Evolutionary conservation across 306 rosid species (phyloP), one percentile per base, ranked within the genome.

Genomic region (Erythrophleum fordii): DNA sequence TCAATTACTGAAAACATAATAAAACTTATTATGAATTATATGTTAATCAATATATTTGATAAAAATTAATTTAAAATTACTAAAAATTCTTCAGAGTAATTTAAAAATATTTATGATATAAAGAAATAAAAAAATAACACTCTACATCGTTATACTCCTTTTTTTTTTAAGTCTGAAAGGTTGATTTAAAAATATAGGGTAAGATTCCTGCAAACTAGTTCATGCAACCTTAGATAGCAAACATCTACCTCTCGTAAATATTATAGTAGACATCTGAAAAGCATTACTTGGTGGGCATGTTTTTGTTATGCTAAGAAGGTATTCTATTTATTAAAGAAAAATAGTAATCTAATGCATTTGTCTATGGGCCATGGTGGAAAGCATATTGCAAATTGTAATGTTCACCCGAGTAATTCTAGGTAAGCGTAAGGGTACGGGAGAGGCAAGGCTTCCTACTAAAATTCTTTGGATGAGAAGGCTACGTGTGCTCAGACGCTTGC

Each of bases 391-490:
- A 25, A 65, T 72, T 64, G n/a, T 42, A 18, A 0, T 73, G 56
- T 71, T 58, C 69, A 11, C 66, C 42, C 44, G 29, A 80, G 49
- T 64, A 0, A 22, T 11, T 69, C 29, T 67, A 95, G 99, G 98
- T 87, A 95, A 95, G 84, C 90, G 99, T 0, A 91, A 85, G 92
- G 99, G 99, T 84, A 95, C 99, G 0, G 90, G 99, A 85, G 99
- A 95, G 87, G 99, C 99, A 34, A 90, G 99, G 83, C 91, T 93
- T 53, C 99, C 99, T 9, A 95, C 99, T 37, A 95, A 95, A 62
- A 75, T 95, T 59, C 93, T 95, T 6, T 93, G 99, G 99, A 95
- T 95, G 99, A 87, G 99, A 86, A 91, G 99, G 73, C 84, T 95
- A 98, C 95, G 98, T 22, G 99, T 95, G 7, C 94, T 95, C 72